A percentile compares a stretch with the other conserved stretches of the same genome.
Evolutionary conservation across 1,284 basidiomycete species (phyloP).

Genomic region (Papiliotrema terrestris): DNA sequence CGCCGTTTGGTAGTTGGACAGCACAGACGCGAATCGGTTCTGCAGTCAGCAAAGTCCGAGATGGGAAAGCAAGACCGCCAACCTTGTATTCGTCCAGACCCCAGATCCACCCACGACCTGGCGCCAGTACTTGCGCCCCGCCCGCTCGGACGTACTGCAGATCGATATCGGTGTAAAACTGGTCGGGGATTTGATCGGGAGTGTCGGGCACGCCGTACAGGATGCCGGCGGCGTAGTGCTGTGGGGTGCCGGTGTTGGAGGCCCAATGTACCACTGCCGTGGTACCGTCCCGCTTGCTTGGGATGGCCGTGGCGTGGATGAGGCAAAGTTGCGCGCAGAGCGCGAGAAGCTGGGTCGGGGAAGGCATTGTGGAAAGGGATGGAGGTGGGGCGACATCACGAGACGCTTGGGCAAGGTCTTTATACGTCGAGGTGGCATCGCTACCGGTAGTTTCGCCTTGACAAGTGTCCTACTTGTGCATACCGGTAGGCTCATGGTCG

Average conservation of each 20-base stretch:
- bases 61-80: neutral
- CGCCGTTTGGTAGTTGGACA: slow-evolving; percentile 9
- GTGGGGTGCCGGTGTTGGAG: slow-evolving; percentile 6
- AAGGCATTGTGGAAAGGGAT: neutral
- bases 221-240: slow-evolving; percentile 8
- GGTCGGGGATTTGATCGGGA: slow-evolving; percentile 3
- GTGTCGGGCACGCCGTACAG: slow-evolving; percentile 11
- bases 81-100: slow-evolving; percentile 6
- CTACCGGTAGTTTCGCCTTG: too few relatives aligned
- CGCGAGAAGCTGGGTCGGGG: neutral
- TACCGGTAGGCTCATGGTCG: too few relatives aligned
- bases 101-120: slow-evolving; percentile 9
- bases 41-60: neutral
- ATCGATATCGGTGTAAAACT: slow-evolving; percentile 7
- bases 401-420: too few relatives aligned
- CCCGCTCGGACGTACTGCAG: slow-evolving; percentile 11
- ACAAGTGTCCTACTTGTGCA: too few relatives aligned
- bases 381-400: too few relatives aligned
- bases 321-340: neutral
- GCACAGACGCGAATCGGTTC: slow-evolving; percentile 6
- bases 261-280: slow-evolving; percentile 3
- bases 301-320: neutral
- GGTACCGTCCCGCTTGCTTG: neutral
- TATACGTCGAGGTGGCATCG: too few relatives aligned
- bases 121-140: slow-evolving; percentile 8